Base-by-base conservation (phyloP, 352 stramenopile species). In the Globisporangium irregulare region DNA sequence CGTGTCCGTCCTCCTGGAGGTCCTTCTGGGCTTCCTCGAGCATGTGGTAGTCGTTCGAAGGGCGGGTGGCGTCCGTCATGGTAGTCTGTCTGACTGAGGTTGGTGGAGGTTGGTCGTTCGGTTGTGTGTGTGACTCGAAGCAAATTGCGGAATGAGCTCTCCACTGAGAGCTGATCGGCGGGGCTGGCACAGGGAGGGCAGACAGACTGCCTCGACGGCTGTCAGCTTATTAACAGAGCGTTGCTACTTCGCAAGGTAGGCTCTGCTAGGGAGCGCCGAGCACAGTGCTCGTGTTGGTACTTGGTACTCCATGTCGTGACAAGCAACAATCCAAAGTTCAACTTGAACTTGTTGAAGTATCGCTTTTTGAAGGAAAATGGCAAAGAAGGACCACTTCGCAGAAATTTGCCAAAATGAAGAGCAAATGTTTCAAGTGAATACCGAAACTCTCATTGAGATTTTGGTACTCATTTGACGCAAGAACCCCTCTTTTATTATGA, bases 21-120 rank as follows among this genome's bases (percentile, higher is more conserved):
- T 73, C 63, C 62, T 73, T 73, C 62, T 73, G 54, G 48, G 68
- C 68, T 59, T 68, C 63, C 43, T 73, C 68, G 24, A 73, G 61
- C 32, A 24, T 34, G 56, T 25, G 56, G 62, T 73, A 73, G 56
- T 73, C 68, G 38, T 57, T 27, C 18, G 60, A 66, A 41, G 60
- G 20, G 60, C 60, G 60, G n/a, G 41, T 41, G 24, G 27, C 36
- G n/a, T 65, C 41, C 59, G 24, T 27, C 18, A 43, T 63, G 46
- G 53, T 36, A 38, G 9, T 12, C 27, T 32, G 53, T 10, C 5
- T 18, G 53, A 32, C 38, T 64, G n/a, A 20, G 34, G 8, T 1
- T 27, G 36, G 46, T 25, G 41, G 41, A 46, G 32, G 48, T 54
- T 48, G 27, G 27, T 32, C 27, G 20, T n/a, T 18, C 25, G 38